phyloP scores from a whole-genome alignment of 768 basidiomycete genomes.

The Lyophyllum shimeji region DNA sequence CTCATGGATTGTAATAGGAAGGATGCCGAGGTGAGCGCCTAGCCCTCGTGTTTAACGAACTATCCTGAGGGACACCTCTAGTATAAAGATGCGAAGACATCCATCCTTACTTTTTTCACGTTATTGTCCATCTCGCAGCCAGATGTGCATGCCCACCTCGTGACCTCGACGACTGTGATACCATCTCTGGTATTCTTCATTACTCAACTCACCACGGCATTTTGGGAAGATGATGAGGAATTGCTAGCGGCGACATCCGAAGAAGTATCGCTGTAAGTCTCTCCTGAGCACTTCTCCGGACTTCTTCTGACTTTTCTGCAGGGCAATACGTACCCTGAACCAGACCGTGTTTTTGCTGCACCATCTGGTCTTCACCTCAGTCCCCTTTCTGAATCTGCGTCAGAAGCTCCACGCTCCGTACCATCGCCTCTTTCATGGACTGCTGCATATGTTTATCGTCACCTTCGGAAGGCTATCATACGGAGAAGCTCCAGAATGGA shows the following conservation, averaged over 20 bases:
- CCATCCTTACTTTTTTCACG: constrained; percentile 40
- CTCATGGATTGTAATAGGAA: constrained; percentile 42
- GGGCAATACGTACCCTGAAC: constrained; percentile 48
- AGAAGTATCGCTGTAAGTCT: constrained; percentile 35
- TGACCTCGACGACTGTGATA: constrained; percentile 54
- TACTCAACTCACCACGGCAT: constrained; percentile 45
- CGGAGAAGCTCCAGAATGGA: constrained; percentile 64
- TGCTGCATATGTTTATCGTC: constrained; percentile 73
- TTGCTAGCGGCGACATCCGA: constrained; percentile 34
- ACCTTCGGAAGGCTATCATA: constrained; percentile 75
- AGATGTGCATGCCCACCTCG: constrained; percentile 34
- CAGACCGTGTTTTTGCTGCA: constrained; percentile 62
- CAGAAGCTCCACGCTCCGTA: constrained; percentile 57
- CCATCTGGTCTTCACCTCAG: constrained; percentile 54
- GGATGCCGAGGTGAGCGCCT: constrained; percentile 39
- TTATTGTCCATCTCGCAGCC: constrained; percentile 39
- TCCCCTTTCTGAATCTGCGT: constrained; percentile 51
- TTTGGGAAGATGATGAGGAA: constrained; percentile 67
- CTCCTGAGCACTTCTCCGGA: neutral
- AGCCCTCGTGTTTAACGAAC: neutral
- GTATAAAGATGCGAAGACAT: constrained; percentile 29
- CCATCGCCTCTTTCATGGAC: constrained; percentile 55
- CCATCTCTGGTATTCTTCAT: constrained; percentile 65
- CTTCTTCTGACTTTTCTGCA: constrained; percentile 24
- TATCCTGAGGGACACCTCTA: neutral